Conservation (phyloP, 2,329 filamentous ascomycete species). For the Alternaria sp. region DNA sequence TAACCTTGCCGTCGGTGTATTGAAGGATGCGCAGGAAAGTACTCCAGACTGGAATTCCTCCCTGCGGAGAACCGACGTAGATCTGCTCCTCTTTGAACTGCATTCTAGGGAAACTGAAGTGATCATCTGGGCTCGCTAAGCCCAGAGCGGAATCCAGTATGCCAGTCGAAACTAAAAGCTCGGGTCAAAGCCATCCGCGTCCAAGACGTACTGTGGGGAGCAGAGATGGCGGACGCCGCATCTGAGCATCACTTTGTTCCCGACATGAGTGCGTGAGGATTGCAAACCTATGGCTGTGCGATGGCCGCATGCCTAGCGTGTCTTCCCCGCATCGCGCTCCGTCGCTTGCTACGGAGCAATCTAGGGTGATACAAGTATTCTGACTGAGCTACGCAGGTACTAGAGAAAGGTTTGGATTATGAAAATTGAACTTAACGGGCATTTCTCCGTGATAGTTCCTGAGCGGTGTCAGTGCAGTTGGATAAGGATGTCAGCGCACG, state of each 20-base stretch:
- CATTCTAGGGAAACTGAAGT: neutral
- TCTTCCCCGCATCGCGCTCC: neutral
- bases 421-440: neutral
- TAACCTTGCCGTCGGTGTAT: neutral
- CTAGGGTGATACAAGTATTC: neutral
- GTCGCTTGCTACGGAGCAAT: neutral
- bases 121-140: slow-evolving; percentile 4
- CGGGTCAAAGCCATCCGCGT: slow-evolving; percentile 6
- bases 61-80: neutral
- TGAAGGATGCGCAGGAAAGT: neutral
- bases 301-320: neutral
- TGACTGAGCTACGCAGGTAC: neutral
- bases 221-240: neutral
- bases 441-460: neutral
- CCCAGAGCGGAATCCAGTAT: neutral
- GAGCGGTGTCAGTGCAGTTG: neutral
- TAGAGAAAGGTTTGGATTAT: neutral
- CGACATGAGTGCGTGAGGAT: neutral
- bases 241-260: neutral
- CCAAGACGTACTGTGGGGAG: neutral
- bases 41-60: neutral
- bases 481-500: neutral
- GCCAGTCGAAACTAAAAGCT: neutral
- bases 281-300: neutral
- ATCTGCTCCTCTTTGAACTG: neutral